Conservation (phyloP, 495 filamentous ascomycete species). For the Hypoxylon trugodes region DNA sequence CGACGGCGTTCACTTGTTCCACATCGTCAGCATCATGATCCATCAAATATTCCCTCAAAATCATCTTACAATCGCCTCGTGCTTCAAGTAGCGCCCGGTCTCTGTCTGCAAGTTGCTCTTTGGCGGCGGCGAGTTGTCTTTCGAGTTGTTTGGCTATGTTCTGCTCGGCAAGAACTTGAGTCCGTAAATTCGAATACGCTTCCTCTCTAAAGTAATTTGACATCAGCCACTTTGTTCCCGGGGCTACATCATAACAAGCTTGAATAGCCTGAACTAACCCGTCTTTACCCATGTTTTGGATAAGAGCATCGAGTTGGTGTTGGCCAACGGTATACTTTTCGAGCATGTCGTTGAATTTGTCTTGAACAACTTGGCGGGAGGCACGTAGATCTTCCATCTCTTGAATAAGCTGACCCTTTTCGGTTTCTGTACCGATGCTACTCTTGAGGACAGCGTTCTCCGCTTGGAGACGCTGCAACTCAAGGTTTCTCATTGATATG, state of each 20-base stretch:
- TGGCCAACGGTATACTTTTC: constrained; percentile 60
- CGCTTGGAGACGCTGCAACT: constrained; percentile 60
- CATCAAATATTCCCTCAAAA: constrained; percentile 30
- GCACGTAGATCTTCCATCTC: constrained; percentile 55
- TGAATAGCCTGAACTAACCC: constrained; percentile 55
- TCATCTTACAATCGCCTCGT: constrained; percentile 45
- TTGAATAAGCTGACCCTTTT: constrained; percentile 57
- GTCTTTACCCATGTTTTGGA: constrained; percentile 55
- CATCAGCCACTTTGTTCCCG: constrained; percentile 40
- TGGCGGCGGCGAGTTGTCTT: constrained; percentile 35
- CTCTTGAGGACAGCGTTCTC: constrained; percentile 62
- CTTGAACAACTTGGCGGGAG: constrained; percentile 49
- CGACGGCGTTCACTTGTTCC: constrained; percentile 55
- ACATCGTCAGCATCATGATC: constrained; percentile 28
- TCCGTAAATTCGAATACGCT: constrained; percentile 45
- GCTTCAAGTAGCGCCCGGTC: constrained; percentile 56
- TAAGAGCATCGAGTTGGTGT: constrained; percentile 59
- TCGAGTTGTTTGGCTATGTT: constrained; percentile 55
- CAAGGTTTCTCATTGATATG: constrained; percentile 45
- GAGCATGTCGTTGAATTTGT: constrained; percentile 56
- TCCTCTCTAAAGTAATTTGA: constrained; percentile 51
- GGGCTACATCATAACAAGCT: constrained; percentile 43
- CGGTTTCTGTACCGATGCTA: constrained; percentile 56
- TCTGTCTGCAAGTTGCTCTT: constrained; percentile 50
- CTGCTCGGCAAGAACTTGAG: constrained; percentile 47